These are phyloP conservation scores for Lasiodiplodia gonubiensis DNA, from an alignment of 2,329 filamentous ascomycete genomes.

Conservation along the genomic window DNA sequence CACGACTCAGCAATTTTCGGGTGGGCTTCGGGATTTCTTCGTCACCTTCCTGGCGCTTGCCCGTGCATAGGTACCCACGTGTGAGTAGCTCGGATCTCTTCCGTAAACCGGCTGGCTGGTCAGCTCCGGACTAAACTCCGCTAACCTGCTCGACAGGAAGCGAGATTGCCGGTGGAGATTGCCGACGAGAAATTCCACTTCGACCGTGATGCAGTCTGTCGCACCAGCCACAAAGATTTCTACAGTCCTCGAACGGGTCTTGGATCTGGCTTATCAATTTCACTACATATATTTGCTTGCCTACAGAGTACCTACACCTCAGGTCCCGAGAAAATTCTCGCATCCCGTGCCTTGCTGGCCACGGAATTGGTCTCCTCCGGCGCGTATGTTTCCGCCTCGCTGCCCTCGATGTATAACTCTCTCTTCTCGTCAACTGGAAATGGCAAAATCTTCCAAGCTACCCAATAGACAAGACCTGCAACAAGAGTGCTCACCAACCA, in stretches of 20 bases:
- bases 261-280: background rate
- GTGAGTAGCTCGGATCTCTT: background rate
- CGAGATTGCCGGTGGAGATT: background rate
- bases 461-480: conserved; percentile 29
- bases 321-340: background rate
- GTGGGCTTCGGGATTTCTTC: background rate
- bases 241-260: background rate
- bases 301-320: background rate
- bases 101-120: background rate
- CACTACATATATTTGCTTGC: background rate
- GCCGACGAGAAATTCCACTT: background rate
- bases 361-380: background rate
- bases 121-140: conserved; percentile 5
- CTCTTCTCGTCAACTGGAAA: conserved; percentile 28
- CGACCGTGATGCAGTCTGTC: background rate
- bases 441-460: conserved; percentile 19
- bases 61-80: conserved; percentile 3
- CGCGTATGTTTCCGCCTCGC: conserved; percentile 10
- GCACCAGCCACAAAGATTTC: no score
- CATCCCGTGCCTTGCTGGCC: conserved; percentile 1
- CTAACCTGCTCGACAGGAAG: background rate
- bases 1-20: background rate
- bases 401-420: conserved; percentile 29
- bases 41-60: background rate
- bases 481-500: conserved; percentile 29